phyloP scores from a whole-genome alignment of 108 stramenopile genomes.

The Skeletonema marinoi region DNA sequence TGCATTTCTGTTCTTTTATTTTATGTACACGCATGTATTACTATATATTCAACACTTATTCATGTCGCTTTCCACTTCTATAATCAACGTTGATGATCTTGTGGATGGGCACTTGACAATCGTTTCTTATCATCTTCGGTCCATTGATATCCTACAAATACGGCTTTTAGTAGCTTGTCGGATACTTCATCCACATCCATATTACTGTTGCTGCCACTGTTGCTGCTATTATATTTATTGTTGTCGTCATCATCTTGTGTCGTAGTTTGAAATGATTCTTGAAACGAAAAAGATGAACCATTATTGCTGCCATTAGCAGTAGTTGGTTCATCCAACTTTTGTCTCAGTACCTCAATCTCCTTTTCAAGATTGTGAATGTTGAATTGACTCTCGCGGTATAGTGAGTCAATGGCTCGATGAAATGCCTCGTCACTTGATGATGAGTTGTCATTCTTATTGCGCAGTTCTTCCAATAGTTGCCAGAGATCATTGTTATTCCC shows the following conservation, averaged over 20 bases:
- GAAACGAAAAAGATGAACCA: too few relatives aligned
- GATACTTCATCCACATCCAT: neutral
- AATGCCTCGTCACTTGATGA: neutral
- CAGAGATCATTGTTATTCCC: neutral
- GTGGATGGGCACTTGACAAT: slow-evolving; percentile 22
- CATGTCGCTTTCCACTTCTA: neutral
- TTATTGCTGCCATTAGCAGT: neutral
- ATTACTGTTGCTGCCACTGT: neutral
- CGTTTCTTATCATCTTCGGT: slow-evolving; percentile 13
- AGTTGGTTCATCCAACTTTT: neutral
- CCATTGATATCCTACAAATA: slow-evolving; percentile 19
- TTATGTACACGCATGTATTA: neutral
- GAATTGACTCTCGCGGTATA: slow-evolving; percentile 5
- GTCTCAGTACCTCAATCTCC: slow-evolving; percentile 7
- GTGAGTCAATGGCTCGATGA: neutral
- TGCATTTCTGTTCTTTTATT: neutral
- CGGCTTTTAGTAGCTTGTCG: slow-evolving; percentile 6
- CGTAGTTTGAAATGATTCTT: neutral
- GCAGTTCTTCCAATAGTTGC: neutral
- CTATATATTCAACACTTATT: neutral
- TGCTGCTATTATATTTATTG: neutral
- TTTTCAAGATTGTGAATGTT: slow-evolving; percentile 20
- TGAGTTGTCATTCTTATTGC: neutral
- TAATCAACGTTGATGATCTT: neutral
- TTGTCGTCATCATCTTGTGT: neutral